These are phyloP conservation scores for Ogataea henricii DNA, from an alignment of 805 yeast species.

Conservation along the genomic window DNA sequence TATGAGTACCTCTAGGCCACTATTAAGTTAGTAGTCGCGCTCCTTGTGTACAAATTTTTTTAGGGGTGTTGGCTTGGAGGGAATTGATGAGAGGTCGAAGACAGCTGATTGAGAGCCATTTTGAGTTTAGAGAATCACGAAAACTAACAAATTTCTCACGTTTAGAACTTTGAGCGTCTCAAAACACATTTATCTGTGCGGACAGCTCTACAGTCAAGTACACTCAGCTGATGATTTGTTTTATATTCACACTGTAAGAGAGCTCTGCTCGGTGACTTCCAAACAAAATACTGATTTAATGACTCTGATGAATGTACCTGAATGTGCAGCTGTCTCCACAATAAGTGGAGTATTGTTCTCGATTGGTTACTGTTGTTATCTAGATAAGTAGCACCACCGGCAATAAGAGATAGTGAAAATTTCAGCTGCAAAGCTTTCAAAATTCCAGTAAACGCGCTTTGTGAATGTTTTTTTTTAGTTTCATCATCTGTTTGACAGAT, in stretches of 20 bases:
- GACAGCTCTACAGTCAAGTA: background rate
- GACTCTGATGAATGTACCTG: constrained; percentile 41
- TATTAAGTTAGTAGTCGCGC: constrained; percentile 46
- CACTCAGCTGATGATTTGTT: constrained; percentile 26
- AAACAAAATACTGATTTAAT: constrained; percentile 55
- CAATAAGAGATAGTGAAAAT: background rate
- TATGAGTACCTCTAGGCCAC: constrained; percentile 38
- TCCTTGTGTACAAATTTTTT: constrained; percentile 52
- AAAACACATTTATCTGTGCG: background rate
- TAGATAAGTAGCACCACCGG: background rate
- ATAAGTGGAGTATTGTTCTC: background rate
- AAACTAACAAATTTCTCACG: background rate
- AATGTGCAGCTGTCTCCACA: background rate
- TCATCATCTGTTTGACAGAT: background rate
- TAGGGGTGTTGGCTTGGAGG: constrained; percentile 42
- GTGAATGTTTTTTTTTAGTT: background rate
- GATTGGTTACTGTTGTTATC: background rate
- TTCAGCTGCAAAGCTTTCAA: background rate
- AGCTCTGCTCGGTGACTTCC: constrained; percentile 37
- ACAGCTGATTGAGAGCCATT: constrained; percentile 32
- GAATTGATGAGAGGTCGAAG: constrained; percentile 55
- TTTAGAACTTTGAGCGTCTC: background rate
- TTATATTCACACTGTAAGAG: constrained; percentile 62
- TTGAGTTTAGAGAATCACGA: background rate
- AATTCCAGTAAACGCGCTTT: background rate